Conservation (phyloP, 257 asterid species). For the Lycium barbarum region DNA sequence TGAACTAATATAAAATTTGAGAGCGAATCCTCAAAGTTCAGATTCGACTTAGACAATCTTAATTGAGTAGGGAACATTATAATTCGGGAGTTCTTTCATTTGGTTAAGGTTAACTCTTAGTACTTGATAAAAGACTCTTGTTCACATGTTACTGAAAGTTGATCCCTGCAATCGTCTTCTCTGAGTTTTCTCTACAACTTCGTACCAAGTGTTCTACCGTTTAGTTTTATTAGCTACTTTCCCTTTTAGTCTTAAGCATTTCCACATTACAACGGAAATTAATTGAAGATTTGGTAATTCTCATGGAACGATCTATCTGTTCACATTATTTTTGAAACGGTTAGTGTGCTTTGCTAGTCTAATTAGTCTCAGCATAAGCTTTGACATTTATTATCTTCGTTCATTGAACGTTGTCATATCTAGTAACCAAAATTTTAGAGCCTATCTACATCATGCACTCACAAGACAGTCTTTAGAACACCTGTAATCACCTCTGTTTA, state of each 20-base stretch:
- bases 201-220: background rate
- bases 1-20: background rate
- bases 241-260: background rate
- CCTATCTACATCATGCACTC: background rate
- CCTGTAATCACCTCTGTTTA: conserved; percentile 60
- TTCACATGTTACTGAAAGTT: background rate
- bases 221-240: background rate
- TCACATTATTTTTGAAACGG: background rate
- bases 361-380: background rate
- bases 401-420: background rate
- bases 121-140: background rate
- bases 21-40: background rate
- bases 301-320: background rate
- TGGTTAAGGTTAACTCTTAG: background rate
- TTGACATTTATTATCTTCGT: background rate
- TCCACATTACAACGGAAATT: background rate
- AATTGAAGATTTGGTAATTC: background rate
- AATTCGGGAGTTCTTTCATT: background rate
- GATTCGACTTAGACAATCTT: background rate
- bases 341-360: background rate
- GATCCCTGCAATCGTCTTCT: background rate
- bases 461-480: background rate
- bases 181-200: background rate
- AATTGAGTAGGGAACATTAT: background rate
- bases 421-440: background rate